These are phyloP conservation scores for Blastobotrys niveus DNA, from an alignment of 1,139 yeast species.

Conservation along the genomic window DNA sequence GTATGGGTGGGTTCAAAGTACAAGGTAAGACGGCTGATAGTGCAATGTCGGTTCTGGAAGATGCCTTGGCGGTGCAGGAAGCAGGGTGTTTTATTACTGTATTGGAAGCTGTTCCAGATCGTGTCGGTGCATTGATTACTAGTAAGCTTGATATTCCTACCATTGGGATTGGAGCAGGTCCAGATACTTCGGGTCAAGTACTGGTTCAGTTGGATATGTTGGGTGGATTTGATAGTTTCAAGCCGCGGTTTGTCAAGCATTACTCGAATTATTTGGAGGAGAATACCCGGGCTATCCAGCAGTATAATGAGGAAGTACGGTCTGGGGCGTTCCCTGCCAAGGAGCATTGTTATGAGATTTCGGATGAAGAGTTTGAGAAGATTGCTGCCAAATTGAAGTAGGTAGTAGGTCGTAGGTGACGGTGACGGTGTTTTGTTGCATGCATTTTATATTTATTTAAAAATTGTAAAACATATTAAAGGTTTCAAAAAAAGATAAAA, in stretches of 20 bases:
- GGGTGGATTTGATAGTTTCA: conserved; percentile 53
- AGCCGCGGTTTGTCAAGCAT: conserved; percentile 73
- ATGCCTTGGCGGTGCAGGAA: conserved; percentile 63
- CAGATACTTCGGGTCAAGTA: conserved; percentile 79
- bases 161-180: conserved; percentile 95
- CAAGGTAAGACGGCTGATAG: conserved; percentile 61
- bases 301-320: conserved; percentile 58
- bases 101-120: conserved; percentile 80
- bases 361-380: conserved; percentile 55
- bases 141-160: conserved; percentile 61
- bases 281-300: conserved; percentile 48
- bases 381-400: no score
- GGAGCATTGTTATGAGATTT: conserved; percentile 67
- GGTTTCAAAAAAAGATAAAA: background rate
- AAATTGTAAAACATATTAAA: background rate
- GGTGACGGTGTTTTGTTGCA: no score
- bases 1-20: conserved; percentile 79
- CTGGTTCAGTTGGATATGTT: conserved; percentile 79
- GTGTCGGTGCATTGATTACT: conserved; percentile 64
- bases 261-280: conserved; percentile 50
- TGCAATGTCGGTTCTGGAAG: conserved; percentile 57
- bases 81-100: conserved; percentile 77
- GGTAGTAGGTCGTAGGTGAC: no score
- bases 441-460: no score
- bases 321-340: conserved; percentile 52